Conservation (phyloP, 169 alveolate species). For the Pseudocohnilembus persalinus region DNA sequence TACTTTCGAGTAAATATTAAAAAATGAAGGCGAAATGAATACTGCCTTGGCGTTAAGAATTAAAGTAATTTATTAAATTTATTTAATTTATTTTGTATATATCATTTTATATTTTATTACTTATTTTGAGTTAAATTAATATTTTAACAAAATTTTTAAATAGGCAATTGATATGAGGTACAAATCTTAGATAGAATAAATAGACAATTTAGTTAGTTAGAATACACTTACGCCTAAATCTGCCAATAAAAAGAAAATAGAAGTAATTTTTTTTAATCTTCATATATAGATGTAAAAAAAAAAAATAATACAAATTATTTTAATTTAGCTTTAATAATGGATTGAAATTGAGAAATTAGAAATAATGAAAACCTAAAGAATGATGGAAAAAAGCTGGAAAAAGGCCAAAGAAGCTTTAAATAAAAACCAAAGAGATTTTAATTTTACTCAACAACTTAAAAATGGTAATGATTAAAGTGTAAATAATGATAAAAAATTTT, state of each 20-base stretch:
- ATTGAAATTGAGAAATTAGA: slow-evolving; percentile 9
- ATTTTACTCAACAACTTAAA: slow-evolving; percentile 3
- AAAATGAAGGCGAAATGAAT: slow-evolving; percentile 8
- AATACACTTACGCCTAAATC: slow-evolving; percentile 21
- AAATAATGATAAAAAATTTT: too few species aligned
- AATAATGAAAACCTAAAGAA: neutral
- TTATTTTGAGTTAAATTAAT: too few species aligned
- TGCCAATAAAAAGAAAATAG: neutral
- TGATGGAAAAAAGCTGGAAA: neutral
- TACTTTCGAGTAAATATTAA: neutral
- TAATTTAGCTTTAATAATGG: slow-evolving; percentile 8
- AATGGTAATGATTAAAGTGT: too few species aligned
- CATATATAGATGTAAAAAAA: too few species aligned
- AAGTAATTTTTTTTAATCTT: neutral
- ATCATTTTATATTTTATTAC: neutral
- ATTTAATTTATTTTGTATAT: neutral
- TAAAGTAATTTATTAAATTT: neutral
- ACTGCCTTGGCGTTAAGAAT: neutral
- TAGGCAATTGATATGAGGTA: slow-evolving; percentile 20
- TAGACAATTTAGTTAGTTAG: slow-evolving; percentile 11
- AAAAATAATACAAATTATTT: too few species aligned
- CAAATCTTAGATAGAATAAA: slow-evolving; percentile 15
- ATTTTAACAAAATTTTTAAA: slow-evolving; percentile 5
- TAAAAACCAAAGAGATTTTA: slow-evolving; percentile 14
- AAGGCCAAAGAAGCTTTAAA: slow-evolving; percentile 18